These are phyloP conservation scores for Aspergillus avenaceus DNA, from an alignment of 495 filamentous ascomycete genomes.

Conservation along the genomic window DNA sequence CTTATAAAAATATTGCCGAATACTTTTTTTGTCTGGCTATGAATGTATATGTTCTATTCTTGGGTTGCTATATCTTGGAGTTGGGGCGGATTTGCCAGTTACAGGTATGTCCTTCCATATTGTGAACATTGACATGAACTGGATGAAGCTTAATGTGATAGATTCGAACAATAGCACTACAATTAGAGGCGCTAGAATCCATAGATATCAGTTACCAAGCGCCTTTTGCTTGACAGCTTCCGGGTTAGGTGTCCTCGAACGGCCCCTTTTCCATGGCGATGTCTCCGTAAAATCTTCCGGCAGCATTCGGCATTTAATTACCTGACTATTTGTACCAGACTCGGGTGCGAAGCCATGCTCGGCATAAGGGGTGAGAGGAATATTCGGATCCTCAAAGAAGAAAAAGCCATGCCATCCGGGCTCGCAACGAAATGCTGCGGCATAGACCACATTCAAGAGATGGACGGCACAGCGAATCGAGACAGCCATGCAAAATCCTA, in stretches of 20 bases:
- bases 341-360: conserved; percentile 22
- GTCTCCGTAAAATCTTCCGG: conserved; percentile 30
- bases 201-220: conserved; percentile 17
- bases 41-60: not conserved
- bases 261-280: conserved; percentile 19
- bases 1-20: not conserved
- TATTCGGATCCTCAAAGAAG: conserved; percentile 35
- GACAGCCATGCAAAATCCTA: conserved; percentile 28
- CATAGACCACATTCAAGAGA: conserved; percentile 39
- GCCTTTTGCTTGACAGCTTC: conserved; percentile 30
- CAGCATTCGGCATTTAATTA: conserved; percentile 29
- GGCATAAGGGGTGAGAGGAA: conserved; percentile 40
- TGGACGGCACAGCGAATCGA: conserved; percentile 15
- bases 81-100: not conserved
- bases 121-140: not conserved
- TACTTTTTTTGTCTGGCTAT: conserved; percentile 2
- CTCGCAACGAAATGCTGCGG: conserved; percentile 36
- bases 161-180: too few species aligned
- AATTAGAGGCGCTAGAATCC: not conserved
- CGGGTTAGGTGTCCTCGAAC: conserved; percentile 29
- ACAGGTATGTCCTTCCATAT: not conserved
- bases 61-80: not conserved
- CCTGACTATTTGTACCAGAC: conserved; percentile 25
- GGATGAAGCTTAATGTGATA: too few species aligned
- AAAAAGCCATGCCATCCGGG: conserved; percentile 32